Evolutionary conservation across 345 rosid genomes (phyloP).

Genomic region (Erucastrum elatum): DNA sequence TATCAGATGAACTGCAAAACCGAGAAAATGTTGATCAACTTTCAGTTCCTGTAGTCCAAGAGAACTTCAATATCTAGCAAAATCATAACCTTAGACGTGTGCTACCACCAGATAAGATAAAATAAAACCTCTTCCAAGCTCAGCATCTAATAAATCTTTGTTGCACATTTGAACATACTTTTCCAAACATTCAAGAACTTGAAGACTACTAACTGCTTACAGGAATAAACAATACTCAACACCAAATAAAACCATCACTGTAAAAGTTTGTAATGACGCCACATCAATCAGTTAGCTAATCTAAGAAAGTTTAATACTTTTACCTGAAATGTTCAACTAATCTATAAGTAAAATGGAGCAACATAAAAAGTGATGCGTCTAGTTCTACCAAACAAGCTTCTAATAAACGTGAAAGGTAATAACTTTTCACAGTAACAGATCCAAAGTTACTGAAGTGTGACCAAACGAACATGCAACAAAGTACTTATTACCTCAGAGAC

Average conservation of each 20-base stretch:
- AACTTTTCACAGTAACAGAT: slow-evolving; percentile 21
- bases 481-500: slow-evolving; percentile 26
- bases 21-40: slow-evolving; percentile 17
- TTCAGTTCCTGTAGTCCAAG: neutral
- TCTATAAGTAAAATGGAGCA: neutral
- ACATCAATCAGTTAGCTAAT: slow-evolving; percentile 15
- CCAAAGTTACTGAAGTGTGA: neutral
- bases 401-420: neutral
- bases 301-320: slow-evolving; percentile 2
- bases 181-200: neutral
- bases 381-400: slow-evolving; percentile 18
- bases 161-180: neutral
- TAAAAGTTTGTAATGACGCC: slow-evolving; percentile 10
- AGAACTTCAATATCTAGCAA: neutral
- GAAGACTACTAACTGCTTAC: neutral
- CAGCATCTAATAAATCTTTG: neutral
- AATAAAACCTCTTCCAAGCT: neutral
- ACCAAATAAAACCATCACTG: slow-evolving; percentile 8
- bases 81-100: neutral
- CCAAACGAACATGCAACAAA: slow-evolving; percentile 9
- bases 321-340: slow-evolving; percentile 4
- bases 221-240: slow-evolving; percentile 20
- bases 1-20: slow-evolving; percentile 51
- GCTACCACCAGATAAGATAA: neutral
- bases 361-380: neutral